Base-by-base conservation (phyloP, 805 yeast species). In the Isabelozyma rhagii region DNA sequence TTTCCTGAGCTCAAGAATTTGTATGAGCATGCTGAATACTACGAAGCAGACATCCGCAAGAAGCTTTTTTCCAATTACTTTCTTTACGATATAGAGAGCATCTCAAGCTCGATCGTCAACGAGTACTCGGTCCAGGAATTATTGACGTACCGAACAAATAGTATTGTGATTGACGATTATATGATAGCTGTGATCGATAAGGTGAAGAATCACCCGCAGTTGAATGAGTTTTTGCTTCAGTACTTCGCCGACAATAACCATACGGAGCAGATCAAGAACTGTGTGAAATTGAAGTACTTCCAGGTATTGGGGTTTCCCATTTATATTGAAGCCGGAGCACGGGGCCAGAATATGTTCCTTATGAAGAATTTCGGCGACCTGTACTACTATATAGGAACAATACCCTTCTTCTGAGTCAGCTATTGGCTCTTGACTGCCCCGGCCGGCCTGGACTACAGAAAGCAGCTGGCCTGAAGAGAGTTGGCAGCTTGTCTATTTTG, bases 11-110 rank as follows among this genome's bases (percentile, higher is more conserved):
- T 10, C 21, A 14, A 39, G 14, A 18, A 39, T 3, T 50, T 47
- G 27, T 59, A 54, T 41, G 61, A 59, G 18, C 48, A 56, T 39
- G 55, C 58, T 2, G 39, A 47, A 9, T 56, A 46, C 40, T 52
- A 48, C 39, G 41, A 49, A 6, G 41, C 36, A 8, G 17, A 43
- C 31, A 40, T 53, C 10, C 36, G 44, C n/a, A 28, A 39, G 15
- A 28, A 46, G 3, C 36, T 41, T 14, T 52, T 50, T 29, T 17
- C 39, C 18, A 52, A 48, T 29, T 43, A 27, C 4, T 47, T 46
- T 8, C 45, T 53, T n/a, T 34, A 28, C 27, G 51, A 51, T 6
- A 31, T 49, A 21, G 39, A 21, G 27, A 27, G 39, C 14, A 46
- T 46, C 6, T 27, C 48, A 3, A 40, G 34, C 25, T 41, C 43